Percentiles rank a stretch among this genome's conserved stretches.
Conservation (phyloP, 148 eudicot genomes). For the Talinum fruticosum region DNA sequence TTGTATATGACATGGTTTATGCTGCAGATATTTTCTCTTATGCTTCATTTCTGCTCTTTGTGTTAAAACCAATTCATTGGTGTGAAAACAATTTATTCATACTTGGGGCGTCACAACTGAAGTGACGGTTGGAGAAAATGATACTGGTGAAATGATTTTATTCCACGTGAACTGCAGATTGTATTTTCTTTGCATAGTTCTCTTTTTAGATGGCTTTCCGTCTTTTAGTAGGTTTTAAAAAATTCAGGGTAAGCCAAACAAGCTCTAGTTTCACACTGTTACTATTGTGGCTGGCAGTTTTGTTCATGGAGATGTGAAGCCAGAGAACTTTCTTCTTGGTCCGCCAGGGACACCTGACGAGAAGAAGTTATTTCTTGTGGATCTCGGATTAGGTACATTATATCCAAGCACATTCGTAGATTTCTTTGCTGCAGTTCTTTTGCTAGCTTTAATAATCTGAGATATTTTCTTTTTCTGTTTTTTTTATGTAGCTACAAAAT, state of each 20-base stretch:
- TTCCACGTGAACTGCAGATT: background rate
- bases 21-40: background rate
- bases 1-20: background rate
- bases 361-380: constrained; percentile 76
- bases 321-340: constrained; percentile 87
- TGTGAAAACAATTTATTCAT: background rate
- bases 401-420: background rate
- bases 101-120: background rate
- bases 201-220: background rate
- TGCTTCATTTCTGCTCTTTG: background rate
- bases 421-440: background rate
- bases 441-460: constrained; percentile 3
- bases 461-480: background rate
- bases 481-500: constrained; percentile 46
- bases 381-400: constrained; percentile 75
- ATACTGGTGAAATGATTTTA: background rate
- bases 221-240: background rate
- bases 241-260: background rate
- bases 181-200: background rate
- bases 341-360: constrained; percentile 63
- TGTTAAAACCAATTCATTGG: background rate
- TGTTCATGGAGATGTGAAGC: constrained; percentile 86
- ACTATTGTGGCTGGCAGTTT: constrained; percentile 40
- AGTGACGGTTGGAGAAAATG: background rate
- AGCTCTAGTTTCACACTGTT: background rate